Evolutionary conservation across 179 eudicot genomes (phyloP).

Genomic region (Sideroxylon spinosum): DNA sequence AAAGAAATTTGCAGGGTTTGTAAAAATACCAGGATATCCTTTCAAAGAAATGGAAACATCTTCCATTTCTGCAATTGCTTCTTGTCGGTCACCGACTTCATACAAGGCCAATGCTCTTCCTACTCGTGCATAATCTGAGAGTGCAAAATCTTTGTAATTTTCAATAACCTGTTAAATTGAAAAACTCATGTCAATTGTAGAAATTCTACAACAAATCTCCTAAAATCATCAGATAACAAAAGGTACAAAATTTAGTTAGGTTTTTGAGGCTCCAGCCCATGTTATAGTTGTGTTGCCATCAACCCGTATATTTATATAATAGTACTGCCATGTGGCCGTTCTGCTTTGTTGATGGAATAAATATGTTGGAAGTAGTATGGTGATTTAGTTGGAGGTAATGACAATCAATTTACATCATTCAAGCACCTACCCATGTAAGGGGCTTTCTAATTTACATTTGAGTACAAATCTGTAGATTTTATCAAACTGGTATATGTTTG

Average conservation of each 20-base stretch:
- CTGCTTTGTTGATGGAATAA: not conserved
- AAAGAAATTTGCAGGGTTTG: not conserved
- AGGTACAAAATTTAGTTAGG: not conserved
- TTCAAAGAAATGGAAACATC: slow-evolving; percentile 39
- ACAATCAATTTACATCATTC: too few relatives aligned
- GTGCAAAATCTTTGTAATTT: slow-evolving; percentile 34
- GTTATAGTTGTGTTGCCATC: not conserved
- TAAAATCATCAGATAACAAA: not conserved
- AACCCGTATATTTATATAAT: not conserved
- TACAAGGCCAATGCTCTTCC: slow-evolving; percentile 40
- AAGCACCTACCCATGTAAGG: not conserved
- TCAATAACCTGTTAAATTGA: slow-evolving; percentile 21
- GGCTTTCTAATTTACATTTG: not conserved
- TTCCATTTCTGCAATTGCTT: slow-evolving; percentile 36
- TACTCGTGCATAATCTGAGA: slow-evolving; percentile 38
- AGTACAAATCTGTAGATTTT: not conserved
- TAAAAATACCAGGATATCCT: slow-evolving; percentile 31
- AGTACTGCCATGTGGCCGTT: not conserved
- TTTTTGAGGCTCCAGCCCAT: not conserved
- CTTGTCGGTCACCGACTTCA: slow-evolving; percentile 33
- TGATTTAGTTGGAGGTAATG: too few relatives aligned
- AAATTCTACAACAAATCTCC: not conserved
- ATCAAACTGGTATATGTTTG: not conserved
- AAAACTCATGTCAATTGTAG: not conserved
- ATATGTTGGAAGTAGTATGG: too few relatives aligned